These are phyloP conservation scores for Leishmania guyanensis DNA, from an alignment of 208 protist species.

Conservation along the genomic window DNA sequence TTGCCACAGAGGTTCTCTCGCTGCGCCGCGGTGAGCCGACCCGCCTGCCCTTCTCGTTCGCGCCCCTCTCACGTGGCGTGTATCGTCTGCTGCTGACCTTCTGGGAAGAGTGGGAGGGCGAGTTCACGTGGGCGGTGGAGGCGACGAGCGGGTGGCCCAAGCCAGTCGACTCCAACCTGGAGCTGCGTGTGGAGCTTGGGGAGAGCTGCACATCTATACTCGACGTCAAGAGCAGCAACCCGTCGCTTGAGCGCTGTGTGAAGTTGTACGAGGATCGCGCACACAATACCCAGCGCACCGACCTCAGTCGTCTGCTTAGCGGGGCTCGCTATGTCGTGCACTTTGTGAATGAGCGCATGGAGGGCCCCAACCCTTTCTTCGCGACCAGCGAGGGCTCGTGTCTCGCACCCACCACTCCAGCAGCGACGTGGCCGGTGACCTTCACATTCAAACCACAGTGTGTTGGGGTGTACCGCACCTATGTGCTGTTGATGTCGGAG, in stretches of 20 bases:
- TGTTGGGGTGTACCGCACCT: conserved; percentile 80
- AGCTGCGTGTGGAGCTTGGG: conserved; percentile 73
- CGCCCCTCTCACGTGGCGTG: conserved; percentile 76
- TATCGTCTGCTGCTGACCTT: conserved; percentile 85
- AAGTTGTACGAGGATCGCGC: conserved; percentile 72
- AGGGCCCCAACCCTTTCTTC: conserved; percentile 90
- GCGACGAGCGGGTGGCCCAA: conserved; percentile 65
- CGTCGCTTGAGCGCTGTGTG: conserved; percentile 68
- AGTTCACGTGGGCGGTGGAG: conserved; percentile 87
- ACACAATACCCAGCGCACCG: conserved; percentile 32
- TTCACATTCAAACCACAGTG: conserved; percentile 88
- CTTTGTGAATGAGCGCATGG: conserved; percentile 72
- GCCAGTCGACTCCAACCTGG: conserved; percentile 42
- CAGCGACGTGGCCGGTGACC: conserved; percentile 27
- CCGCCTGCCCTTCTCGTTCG: conserved; percentile 77
- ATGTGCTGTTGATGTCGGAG: conserved; percentile 76
- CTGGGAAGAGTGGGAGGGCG: conserved; percentile 85
- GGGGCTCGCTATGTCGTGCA: conserved; percentile 49
- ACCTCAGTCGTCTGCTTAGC: conserved; percentile 23
- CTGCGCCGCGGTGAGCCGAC: conserved; percentile 67
- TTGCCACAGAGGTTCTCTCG: conserved; percentile 69
- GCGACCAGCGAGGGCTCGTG: conserved; percentile 25
- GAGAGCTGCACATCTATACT: conserved; percentile 50
- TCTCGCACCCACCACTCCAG: conserved; percentile 19
- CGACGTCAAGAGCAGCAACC: conserved; percentile 54